Evolutionary conservation across 2,329 filamentous ascomycete species (phyloP).

Genomic region (Paracamarosporium sp.): DNA sequence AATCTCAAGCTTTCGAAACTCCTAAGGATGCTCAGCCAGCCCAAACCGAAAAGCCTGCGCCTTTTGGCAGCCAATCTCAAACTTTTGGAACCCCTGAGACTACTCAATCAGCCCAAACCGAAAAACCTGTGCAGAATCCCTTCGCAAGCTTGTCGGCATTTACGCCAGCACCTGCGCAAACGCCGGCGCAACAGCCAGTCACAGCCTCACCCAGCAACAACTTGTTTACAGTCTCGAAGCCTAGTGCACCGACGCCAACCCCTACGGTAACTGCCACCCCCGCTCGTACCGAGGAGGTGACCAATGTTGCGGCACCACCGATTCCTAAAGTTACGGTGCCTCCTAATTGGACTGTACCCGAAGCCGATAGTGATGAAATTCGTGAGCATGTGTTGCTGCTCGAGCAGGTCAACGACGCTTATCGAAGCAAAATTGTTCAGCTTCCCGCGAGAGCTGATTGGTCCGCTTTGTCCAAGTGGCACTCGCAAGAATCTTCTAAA

Average conservation of each 20-base stretch:
- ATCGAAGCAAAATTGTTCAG: conserved; percentile 30
- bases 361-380: conserved; percentile 19
- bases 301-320: conserved; percentile 23
- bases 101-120: conserved; percentile 8
- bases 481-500: conserved; percentile 31
- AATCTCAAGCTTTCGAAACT: too few species aligned
- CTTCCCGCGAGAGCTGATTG: conserved; percentile 36
- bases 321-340: conserved; percentile 34
- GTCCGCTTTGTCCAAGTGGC: conserved; percentile 38
- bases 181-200: too few species aligned
- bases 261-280: conserved; percentile 15
- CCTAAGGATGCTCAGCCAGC: not conserved
- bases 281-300: conserved; percentile 5
- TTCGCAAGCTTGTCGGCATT: conserved; percentile 8
- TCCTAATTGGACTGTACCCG: conserved; percentile 29
- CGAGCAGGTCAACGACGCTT: conserved; percentile 34
- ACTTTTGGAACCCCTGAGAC: not conserved
- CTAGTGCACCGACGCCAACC: not conserved
- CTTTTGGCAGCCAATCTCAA: not conserved
- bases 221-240: not conserved
- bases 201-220: not conserved
- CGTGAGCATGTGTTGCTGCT: conserved; percentile 29
- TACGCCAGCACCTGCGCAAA: not conserved
- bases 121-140: conserved; percentile 22
- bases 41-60: conserved; percentile 21